Evolutionary conservation across 2,329 filamentous ascomycete genomes (phyloP), one percentile per base, ranked within the genome.

Genomic region (Spiromastix sp.): DNA sequence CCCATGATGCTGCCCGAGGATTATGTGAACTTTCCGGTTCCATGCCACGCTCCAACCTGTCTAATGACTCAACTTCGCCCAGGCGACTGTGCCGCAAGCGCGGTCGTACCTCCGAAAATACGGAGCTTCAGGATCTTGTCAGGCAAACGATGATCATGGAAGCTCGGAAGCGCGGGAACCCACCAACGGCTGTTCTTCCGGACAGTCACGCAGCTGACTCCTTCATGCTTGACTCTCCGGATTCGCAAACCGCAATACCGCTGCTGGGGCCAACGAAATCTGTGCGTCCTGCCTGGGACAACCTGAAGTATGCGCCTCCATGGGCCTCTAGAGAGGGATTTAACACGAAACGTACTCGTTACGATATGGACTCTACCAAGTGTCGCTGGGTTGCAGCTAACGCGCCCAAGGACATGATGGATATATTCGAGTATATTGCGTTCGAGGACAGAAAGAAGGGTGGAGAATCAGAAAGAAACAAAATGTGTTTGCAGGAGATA

Each of bases 271-370:
- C 42, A 18, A 22, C 36, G 16, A 32, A 42, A 10, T 40, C 42
- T 3, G 43, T 40, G 10, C 34, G 41, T 15, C 43, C 45, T 16
- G 35, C 52, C 16, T 43, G 39, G 34, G 41, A 37, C 34, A 42
- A 48, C 18, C 42, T 52, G 16, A 42, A 47, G 21, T 34, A 44
- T 26, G 43, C 42, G 30, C 40, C 21, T 48, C 24, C 45, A 50
- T n/a, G 43, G 61, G 12, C 53, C 57, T 26, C 51, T 51, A n/a
- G 51, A 34, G 2, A 40, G 36, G 26, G 27, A 34, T 9, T 20
- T 7, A 55, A 57, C 30, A 56, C 58, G 51, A 62, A 62, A 43
- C 57, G 60, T 30, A 55, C 58, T 21, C 61, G 60, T 47, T 61
- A 59, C 36, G 59, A 56, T 24, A 57, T 51, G 30, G 57, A 61